phyloP scores from a whole-genome alignment of 2,329 filamentous ascomycete genomes.

The Xylogone sp. region DNA sequence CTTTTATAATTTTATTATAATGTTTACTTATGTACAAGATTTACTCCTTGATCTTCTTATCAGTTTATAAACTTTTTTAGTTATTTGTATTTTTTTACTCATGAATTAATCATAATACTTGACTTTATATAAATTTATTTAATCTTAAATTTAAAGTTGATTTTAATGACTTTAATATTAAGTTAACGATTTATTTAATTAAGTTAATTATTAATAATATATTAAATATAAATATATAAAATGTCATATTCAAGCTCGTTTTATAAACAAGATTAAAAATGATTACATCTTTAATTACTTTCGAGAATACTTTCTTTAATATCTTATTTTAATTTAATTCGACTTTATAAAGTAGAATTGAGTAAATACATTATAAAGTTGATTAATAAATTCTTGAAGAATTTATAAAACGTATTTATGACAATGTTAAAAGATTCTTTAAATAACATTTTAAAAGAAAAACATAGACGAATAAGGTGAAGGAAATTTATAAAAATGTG shows the following conservation, averaged over 20 bases:
- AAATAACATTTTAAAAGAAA: conserved; percentile 16
- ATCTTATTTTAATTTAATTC: conserved; percentile 1
- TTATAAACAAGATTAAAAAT: background rate
- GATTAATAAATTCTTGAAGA: conserved; percentile 2
- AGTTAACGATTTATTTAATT: background rate
- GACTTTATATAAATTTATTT: background rate
- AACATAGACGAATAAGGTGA: conserved; percentile 15
- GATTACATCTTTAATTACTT: background rate
- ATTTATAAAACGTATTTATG: conserved; percentile 1
- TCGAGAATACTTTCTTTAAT: background rate
- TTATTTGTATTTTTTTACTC: background rate
- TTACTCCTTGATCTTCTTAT: conserved; percentile 4
- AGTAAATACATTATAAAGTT: conserved; percentile 8
- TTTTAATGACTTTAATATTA: background rate
- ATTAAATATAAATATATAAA: background rate
- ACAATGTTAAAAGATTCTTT: conserved; percentile 1
- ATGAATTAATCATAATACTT: background rate
- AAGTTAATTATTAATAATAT: background rate
- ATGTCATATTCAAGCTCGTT: background rate
- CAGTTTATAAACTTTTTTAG: conserved; percentile 1
- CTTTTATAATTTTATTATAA: too few species aligned
- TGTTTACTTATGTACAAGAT: conserved; percentile 4
- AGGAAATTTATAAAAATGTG: conserved; percentile 19
- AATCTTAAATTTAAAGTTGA: background rate
- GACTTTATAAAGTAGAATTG: conserved; percentile 4